Evolutionary conservation across 176 grass and related monocot species (phyloP).

Genomic region (Bothriochloa decipiens): DNA sequence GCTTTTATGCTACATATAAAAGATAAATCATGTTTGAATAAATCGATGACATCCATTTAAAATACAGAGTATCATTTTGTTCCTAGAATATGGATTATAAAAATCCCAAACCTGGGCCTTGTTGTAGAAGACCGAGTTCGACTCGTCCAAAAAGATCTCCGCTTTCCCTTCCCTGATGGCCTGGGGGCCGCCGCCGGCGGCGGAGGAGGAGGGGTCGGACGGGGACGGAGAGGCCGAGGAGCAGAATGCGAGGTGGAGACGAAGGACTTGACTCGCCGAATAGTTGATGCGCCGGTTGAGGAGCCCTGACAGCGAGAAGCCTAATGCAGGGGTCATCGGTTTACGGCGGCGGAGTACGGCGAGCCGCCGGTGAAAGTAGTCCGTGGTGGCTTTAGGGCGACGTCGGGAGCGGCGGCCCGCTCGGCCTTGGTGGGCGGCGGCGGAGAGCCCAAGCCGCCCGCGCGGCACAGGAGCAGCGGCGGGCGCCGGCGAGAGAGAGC

Average conservation of each 20-base stretch:
- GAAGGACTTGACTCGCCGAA: not conserved
- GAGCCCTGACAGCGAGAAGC: slow-evolving; percentile 18
- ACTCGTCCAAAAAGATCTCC: slow-evolving; percentile 50
- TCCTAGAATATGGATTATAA: not conserved
- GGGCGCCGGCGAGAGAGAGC: too few species aligned
- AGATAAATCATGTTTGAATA: not conserved
- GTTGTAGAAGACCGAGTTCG: slow-evolving; percentile 58
- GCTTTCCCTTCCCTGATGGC: slow-evolving; percentile 52
- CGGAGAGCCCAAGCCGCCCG: too few species aligned
- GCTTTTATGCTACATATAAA: not conserved
- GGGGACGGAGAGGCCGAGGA: slow-evolving; percentile 7
- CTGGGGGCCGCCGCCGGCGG: not conserved
- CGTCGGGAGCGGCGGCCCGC: too few species aligned
- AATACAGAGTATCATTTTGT: not conserved
- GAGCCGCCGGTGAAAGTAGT: not conserved
- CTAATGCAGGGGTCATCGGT: slow-evolving; percentile 27
- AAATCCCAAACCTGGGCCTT: slow-evolving; percentile 46
- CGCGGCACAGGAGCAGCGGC: too few species aligned
- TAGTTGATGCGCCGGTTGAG: slow-evolving; percentile 21
- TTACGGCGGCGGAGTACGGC: not conserved
- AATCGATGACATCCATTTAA: not conserved
- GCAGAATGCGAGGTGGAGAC: slow-evolving; percentile 27
- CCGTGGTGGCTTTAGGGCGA: not conserved
- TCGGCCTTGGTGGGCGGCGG: too few species aligned
- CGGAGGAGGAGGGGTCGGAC: not conserved